These are phyloP conservation scores for Ogataea ramenticola DNA, from an alignment of 805 yeast species.

Conservation along the genomic window DNA sequence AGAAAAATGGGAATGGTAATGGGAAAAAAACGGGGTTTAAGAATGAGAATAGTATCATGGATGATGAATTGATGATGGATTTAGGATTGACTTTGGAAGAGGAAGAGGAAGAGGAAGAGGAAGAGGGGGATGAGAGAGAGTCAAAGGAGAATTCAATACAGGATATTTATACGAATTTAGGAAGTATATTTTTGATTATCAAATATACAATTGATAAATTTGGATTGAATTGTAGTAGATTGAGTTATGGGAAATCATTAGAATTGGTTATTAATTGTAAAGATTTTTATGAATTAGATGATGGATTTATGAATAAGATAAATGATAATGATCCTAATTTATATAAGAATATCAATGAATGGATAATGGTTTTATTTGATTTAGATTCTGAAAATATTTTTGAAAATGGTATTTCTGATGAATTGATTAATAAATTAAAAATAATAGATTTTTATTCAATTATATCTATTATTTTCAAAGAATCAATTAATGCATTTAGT, in stretches of 20 bases:
- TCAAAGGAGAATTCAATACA: slow-evolving; percentile 55
- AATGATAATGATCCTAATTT: slow-evolving; percentile 18
- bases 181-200: slow-evolving; percentile 47
- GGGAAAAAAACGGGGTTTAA: background rate
- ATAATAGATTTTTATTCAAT: slow-evolving; percentile 61
- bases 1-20: slow-evolving; percentile 6
- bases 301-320: slow-evolving; percentile 4
- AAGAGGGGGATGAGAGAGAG: background rate
- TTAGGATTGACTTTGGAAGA: slow-evolving; percentile 25
- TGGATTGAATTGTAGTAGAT: slow-evolving; percentile 7
- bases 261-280: background rate
- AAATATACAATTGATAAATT: slow-evolving; percentile 11
- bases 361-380: slow-evolving; percentile 79
- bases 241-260: background rate
- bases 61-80: slow-evolving; percentile 18
- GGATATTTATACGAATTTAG: slow-evolving; percentile 63
- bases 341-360: slow-evolving; percentile 41
- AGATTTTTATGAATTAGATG: slow-evolving; percentile 1
- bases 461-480: slow-evolving; percentile 68
- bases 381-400: slow-evolving; percentile 9
- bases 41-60: background rate
- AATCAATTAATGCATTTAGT: slow-evolving; percentile 56
- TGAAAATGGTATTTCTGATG: slow-evolving; percentile 76
- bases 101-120: slow-evolving; percentile 47
- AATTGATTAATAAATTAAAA: slow-evolving; percentile 58